phyloP scores from a whole-genome alignment of 257 asterid species.

The Salvia miltiorrhiza region DNA sequence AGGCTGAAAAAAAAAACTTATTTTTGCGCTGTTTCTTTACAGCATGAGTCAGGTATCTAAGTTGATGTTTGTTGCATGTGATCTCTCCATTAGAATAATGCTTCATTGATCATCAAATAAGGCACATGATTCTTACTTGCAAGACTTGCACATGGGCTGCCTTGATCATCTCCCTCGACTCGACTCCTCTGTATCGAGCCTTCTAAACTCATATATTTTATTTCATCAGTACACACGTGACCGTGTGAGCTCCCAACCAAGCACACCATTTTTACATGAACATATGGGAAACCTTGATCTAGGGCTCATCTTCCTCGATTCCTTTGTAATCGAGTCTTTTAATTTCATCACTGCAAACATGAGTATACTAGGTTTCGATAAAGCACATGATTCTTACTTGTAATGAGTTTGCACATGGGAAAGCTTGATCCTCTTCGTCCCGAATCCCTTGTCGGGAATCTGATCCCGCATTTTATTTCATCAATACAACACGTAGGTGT shows the following conservation, averaged over 20 bases:
- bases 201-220: no score
- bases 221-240: neutral
- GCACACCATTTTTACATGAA: neutral
- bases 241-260: neutral
- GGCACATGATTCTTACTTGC: slow-evolving; percentile 4
- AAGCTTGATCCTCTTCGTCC: neutral
- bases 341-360: neutral
- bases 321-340: neutral
- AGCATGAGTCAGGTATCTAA: neutral
- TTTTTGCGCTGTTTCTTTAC: neutral
- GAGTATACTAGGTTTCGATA: no score
- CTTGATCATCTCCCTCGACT: neutral
- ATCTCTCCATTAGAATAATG: neutral
- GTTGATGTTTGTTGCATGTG: slow-evolving; percentile 2
- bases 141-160: neutral
- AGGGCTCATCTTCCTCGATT: neutral
- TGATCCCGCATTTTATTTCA: neutral
- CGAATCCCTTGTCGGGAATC: no score
- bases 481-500: neutral
- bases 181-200: neutral
- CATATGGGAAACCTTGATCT: neutral
- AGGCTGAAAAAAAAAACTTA: neutral
- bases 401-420: neutral
- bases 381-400: neutral
- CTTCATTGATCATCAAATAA: neutral